Conservation (phyloP, 768 basidiomycete species). For the Mycena chlorophos region DNA sequence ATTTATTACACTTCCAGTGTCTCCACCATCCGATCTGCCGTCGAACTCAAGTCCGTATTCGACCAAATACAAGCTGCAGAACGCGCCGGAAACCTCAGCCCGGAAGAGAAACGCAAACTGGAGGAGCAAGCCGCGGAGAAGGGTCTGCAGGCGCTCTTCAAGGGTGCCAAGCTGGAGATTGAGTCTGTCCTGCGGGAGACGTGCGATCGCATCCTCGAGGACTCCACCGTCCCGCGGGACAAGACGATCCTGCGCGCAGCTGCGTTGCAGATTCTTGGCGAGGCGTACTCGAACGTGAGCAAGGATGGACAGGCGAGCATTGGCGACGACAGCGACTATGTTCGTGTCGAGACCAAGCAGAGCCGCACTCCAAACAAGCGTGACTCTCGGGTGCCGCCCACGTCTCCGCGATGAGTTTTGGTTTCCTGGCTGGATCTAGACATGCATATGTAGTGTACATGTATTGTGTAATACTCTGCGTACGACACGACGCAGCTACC, state of each 20-base stretch:
- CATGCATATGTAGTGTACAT: too few species aligned
- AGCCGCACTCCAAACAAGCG: too few species aligned
- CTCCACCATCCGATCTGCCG: slow-evolving; percentile 80
- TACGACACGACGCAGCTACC: neutral
- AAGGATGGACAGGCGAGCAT: slow-evolving; percentile 17
- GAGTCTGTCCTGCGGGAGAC: slow-evolving; percentile 88
- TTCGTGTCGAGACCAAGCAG: slow-evolving; percentile 73
- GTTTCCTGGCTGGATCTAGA: too few species aligned
- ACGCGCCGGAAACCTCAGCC: slow-evolving; percentile 72
- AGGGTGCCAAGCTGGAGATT: slow-evolving; percentile 89
- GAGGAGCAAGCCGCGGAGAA: slow-evolving; percentile 95
- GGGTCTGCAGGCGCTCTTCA: slow-evolving; percentile 87
- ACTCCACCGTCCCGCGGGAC: slow-evolving; percentile 49
- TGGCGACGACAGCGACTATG: slow-evolving; percentile 84
- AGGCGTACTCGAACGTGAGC: slow-evolving; percentile 34
- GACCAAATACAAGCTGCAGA: slow-evolving; percentile 92
- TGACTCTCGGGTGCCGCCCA: too few species aligned
- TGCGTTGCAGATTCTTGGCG: slow-evolving; percentile 81
- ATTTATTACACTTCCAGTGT: too few species aligned
- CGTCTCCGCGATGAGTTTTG: too few species aligned
- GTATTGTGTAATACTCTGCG: too few species aligned
- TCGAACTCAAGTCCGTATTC: slow-evolving; percentile 86
- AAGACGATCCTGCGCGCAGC: slow-evolving; percentile 77
- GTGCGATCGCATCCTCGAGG: slow-evolving; percentile 76
- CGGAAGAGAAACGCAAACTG: slow-evolving; percentile 77